Evolutionary conservation across 2,329 filamentous ascomycete species (phyloP).

Genomic region (Bimuria novae-zelandiae): DNA sequence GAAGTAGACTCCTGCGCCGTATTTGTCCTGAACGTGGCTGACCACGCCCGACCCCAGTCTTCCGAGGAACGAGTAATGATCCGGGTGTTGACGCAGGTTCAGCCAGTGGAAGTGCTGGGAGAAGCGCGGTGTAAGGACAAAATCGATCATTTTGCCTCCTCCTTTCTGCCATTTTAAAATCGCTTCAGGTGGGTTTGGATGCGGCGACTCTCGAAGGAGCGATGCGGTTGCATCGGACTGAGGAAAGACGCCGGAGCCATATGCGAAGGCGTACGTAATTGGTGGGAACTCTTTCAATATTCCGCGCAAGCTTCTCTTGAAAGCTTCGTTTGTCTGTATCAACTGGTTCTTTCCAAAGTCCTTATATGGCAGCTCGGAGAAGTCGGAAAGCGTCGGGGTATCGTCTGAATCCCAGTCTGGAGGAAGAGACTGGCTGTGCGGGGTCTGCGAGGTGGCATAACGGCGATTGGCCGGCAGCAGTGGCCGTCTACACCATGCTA

Average conservation of each 20-base stretch:
- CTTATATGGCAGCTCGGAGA: constrained; percentile 74
- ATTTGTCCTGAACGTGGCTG: constrained; percentile 81
- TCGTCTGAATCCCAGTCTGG: constrained; percentile 77
- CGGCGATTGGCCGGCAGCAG: constrained; percentile 29
- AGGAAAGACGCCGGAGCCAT: constrained; percentile 94
- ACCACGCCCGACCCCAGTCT: constrained; percentile 84
- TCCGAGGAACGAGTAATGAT: constrained; percentile 89
- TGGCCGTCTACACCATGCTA: constrained; percentile 32
- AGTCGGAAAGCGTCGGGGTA: constrained; percentile 71
- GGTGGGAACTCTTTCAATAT: constrained; percentile 94
- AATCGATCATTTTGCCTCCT: constrained; percentile 95
- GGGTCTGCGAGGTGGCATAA: constrained; percentile 31
- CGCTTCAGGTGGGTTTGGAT: constrained; percentile 79
- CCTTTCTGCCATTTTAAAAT: constrained; percentile 85
- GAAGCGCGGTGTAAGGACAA: constrained; percentile 94
- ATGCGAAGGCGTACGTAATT: constrained; percentile 95
- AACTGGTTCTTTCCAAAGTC: constrained; percentile 96
- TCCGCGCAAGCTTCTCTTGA: constrained; percentile 85
- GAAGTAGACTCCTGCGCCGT: constrained; percentile 95
- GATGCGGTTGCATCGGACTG: constrained; percentile 62
- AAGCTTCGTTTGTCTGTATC: constrained; percentile 89
- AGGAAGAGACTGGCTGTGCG: constrained; percentile 44
- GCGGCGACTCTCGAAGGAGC: constrained; percentile 65
- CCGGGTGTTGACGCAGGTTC: constrained; percentile 83
- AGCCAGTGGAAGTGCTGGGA: constrained; percentile 96